Evolutionary conservation across 1,139 yeast genomes (phyloP), one percentile per base, ranked within the genome.

Genomic region (Maudiozyma humilis): DNA sequence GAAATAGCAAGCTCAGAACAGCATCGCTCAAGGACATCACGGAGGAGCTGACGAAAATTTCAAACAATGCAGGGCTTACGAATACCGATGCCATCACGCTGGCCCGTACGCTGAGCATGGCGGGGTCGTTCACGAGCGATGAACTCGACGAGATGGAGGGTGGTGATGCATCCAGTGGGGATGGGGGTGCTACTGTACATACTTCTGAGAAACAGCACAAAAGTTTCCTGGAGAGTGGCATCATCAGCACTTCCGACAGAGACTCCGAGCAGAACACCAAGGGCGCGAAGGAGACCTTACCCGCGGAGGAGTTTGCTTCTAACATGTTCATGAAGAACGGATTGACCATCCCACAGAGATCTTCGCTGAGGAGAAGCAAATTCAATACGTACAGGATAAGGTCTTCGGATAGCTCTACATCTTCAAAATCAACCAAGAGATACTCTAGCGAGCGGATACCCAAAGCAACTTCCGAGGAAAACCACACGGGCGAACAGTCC

Each of bases 61-160:
- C 87, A 0, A 78, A 76, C 51, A 66, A 77, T 59, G 89, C 89
- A 0, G 91, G 93, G 0, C 67, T 83, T 65, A 82, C 79, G 43
- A 78, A 84, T 13, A 72, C 77, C 20, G 89, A 83, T 63, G 87
- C 91, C 0, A 79, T 80, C 2, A 78, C 89, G 0, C 65, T 83
- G 41, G 91, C 91, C 0, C 69, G 89, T 55, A 78, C 88, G 0
- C 68, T 83, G 45, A 57, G 64, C 37, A 58, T 62, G 56, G 54
- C 61, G 3, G 54, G 62, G 7, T 51, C 60, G 2, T 53, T 49
- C 36, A 36, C 47, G 3, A 27, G 23, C 2, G 8, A 7, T 7
- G 23, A 25, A 10, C 42, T 33, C 12, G 31, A 30, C n/a, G 34
- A 12, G 13, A 14, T 23, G 7, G n/a, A 19, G 12, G 32, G 19